Conservation (phyloP, 345 rosid genomes). For the Excoecaria agallocha region DNA sequence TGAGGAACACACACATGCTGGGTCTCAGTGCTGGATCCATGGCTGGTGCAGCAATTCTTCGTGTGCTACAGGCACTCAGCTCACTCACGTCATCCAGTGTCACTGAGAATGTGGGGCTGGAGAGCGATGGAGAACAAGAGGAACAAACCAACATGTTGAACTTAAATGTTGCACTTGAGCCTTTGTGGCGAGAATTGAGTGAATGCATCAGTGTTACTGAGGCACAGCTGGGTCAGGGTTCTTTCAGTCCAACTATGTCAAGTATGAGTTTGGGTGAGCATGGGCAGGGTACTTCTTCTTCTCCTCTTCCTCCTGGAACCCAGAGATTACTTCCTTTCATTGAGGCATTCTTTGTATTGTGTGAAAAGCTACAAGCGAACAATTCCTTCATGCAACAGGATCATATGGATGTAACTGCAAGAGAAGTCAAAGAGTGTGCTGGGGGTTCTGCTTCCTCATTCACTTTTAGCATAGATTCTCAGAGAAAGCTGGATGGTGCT, state of each 20-base stretch:
- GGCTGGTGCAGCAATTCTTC: constrained; percentile 91
- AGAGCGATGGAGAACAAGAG: constrained; percentile 53
- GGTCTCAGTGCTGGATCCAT: constrained; percentile 84
- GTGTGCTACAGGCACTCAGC: constrained; percentile 83
- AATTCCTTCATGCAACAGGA: constrained; percentile 59
- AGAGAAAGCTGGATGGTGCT: constrained; percentile 69
- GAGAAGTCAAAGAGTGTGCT: constrained; percentile 76
- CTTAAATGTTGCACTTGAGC: constrained; percentile 70
- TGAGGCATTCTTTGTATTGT: constrained; percentile 93
- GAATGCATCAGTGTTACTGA: constrained; percentile 84
- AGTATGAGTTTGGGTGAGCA: constrained; percentile 54
- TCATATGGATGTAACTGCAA: constrained; percentile 60
- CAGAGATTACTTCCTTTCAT: constrained; percentile 89
- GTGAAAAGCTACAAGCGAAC: constrained; percentile 79
- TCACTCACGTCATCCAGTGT: constrained; percentile 49
- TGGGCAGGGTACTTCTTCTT: constrained; percentile 59
- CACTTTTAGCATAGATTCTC: constrained; percentile 52
- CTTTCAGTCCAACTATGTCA: constrained; percentile 37
- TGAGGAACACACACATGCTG: constrained; percentile 72
- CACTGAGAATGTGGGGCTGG: constrained; percentile 36
- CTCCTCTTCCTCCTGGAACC: constrained; percentile 91
- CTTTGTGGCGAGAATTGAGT: constrained; percentile 91
- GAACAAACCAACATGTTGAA: constrained; percentile 72
- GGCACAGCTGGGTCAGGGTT: constrained; percentile 70
- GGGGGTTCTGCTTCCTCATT: constrained; percentile 44